Base-by-base conservation (phyloP, 164 flowering plant genomes). In the Sedum album region DNA sequence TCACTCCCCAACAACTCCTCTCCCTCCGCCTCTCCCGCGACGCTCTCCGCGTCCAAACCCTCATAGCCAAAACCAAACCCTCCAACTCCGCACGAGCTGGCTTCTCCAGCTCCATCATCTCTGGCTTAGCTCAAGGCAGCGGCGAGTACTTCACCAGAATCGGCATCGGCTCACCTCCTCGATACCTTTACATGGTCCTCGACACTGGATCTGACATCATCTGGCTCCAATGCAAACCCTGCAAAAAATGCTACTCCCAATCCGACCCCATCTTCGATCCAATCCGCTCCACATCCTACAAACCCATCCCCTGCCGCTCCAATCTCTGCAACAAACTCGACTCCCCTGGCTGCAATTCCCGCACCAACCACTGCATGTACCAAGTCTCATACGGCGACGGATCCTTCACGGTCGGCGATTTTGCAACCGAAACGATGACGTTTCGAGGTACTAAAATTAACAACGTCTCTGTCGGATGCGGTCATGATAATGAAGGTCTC, bases 311-410 rank as follows among this genome's bases (percentile, higher is more conserved):
- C 0, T 94, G 99, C 60, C 69, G 53, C 5, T 78, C 96, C 7
- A 91, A 86, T 0, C 70, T 87, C 21, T 94, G 99, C 72, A 79
- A 71, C 38, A 70, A 68, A 30, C 85, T 91, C 20, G 93, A 88
- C 51, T 79, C 86, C 6, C 79, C 92, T 0, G 91, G 92, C 1
- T 90, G 99, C 73, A 80, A 74, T 60, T 60, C 51, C 20, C 75
- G 75, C 38, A 36, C n/a, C 30, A 61, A 73, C 33, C 69, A 53
- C 6, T 94, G 99, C 74, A 77, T 83, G 20, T 94, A 94, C 72
- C 88, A 91, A 72, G 97, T 94, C 9, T 81, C 93, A 4, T 91
- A 91, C 77, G 99, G 99, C 0, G 99, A 94, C 69, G 99, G 97
- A 0, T 94, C 97, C 5, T 86, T 85, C 81, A 94, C 99, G 4